phyloP scores from a whole-genome alignment of 1,284 basidiomycete species.

The Ceratobasidium sp. region DNA sequence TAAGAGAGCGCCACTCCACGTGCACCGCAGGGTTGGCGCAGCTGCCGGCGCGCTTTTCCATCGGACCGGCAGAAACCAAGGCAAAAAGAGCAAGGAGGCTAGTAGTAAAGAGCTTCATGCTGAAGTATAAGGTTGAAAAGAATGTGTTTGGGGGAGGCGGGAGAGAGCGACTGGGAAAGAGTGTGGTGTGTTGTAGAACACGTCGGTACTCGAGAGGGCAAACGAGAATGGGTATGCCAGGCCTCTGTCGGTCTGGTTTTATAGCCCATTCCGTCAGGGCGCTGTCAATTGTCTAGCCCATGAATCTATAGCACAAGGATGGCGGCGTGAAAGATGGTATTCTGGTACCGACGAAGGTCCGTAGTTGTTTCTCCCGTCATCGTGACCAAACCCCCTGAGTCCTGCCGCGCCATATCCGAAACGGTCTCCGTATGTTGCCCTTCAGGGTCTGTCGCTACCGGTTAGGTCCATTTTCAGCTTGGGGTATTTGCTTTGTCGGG shows the following conservation, averaged over 20 bases:
- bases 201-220: not conserved
- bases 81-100: slow-evolving; percentile 15
- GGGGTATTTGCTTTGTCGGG: not conserved
- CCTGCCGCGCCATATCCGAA: not conserved
- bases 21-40: not conserved
- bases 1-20: slow-evolving; percentile 35
- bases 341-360: not conserved
- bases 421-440: not conserved
- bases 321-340: not conserved
- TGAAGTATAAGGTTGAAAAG: slow-evolving; percentile 20
- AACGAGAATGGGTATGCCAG: not conserved
- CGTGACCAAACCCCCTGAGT: not conserved
- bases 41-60: slow-evolving; percentile 14
- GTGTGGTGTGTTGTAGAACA: slow-evolving; percentile 40
- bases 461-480: slow-evolving; percentile 4
- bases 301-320: not conserved
- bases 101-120: slow-evolving; percentile 20
- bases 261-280: slow-evolving; percentile 5
- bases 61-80: slow-evolving; percentile 11
- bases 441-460: not conserved
- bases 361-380: not conserved
- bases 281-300: slow-evolving; percentile 1
- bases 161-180: slow-evolving; percentile 13
- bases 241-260: not conserved
- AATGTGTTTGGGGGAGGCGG: not conserved